Evolutionary conservation across 768 basidiomycete genomes (phyloP), one percentile per base, ranked within the genome.

Genomic region (Cystofilobasidium capitatum): DNA sequence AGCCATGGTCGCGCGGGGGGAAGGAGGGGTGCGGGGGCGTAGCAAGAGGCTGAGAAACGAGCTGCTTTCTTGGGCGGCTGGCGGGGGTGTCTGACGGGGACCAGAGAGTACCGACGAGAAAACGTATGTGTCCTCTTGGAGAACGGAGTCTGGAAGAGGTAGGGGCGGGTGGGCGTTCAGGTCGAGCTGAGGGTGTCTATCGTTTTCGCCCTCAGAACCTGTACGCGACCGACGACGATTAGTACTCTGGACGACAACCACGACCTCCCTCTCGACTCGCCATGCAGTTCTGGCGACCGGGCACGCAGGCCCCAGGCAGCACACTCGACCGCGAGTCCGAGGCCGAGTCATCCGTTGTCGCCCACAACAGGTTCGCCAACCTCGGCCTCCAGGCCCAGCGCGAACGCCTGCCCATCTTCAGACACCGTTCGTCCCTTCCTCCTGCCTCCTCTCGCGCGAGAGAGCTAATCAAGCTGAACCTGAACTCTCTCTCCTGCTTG

Each of bases 381-480:
- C 77, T 87, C 12, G 83, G 87, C 5, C 80, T 92, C 20, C 85
- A 86, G 66, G 82, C 82, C 37, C 88, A 92, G 73, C 81, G 93
- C 58, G 86, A 89, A 75, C 80, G 85, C 5, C 80, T 98, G 35
- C 94, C 94, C 0, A 97, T 99, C 65, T 87, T 83, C 76, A 91
- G 89, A 75, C 89, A 99, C 76, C 83, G 93, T 87, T 70, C 68
- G 84, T 77, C 8, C 12, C n/a, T n/a, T 13, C 3, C 6, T 1
- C 6, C 0, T 29, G 13, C 3, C 12, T 14, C 24, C 26, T 9
- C 1, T 51, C 44, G 44, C 17, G 40, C 24, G 44, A 44, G n/a
- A 26, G 36, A 37, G 49, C 44, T 39, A 24, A 49, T 24, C 36
- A 26, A 17, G 45, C 62, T 63, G 45, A 33, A 17, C 62, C 20